Base-by-base conservation (phyloP, 192 early-diverging fungal genomes). In the Glomus cerebriforme region DNA sequence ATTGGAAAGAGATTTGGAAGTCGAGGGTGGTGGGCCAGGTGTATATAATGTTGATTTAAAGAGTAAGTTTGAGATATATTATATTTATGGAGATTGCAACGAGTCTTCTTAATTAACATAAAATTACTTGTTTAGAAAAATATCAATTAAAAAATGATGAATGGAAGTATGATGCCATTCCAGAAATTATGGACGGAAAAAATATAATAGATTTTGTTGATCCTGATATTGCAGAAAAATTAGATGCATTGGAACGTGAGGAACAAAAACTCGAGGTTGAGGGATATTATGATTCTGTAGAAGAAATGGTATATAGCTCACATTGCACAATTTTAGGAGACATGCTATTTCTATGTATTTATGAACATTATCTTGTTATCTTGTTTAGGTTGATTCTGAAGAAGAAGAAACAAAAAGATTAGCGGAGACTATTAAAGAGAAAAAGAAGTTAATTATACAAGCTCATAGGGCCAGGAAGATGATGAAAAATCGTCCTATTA, bases 201-300 rank as follows among this genome's bases (percentile, higher is more conserved):
- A 99, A 99, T 87, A 90, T 99, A 43, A 95, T 96, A 26, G 98
- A 99, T 88, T 99, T 99, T 84, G 87, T 99, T 82, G 98, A 99
- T 87, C 88, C 97, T 35, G 96, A 99, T 6, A 99, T 99, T 83
- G 96, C 96, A 80, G 95, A 96, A 83, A 93, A 93, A 81, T 86
- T 99, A 78, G 96, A 95, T 29, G 96, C 92, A 77, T 89, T 99
- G 43, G 97, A 99, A 84, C 91, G 92, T 78, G 98, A 99, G 84
- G 98, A 99, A 87, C 97, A 98, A 86, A 87, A 92, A 66, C 86
- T 99, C 31, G 92, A 90, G n/a, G 92, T 94, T 58, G 94, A 98
- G 85, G 97, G 97, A 34, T 92, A 95, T 85, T 99, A 99, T 87
- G 90, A 94, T 69, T 92, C 92, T 34, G 88, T 89, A 37, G 90